phyloP scores from a whole-genome alignment of 225 moss, liverwort and hornwort species.

The Physcomitrium patens region DNA sequence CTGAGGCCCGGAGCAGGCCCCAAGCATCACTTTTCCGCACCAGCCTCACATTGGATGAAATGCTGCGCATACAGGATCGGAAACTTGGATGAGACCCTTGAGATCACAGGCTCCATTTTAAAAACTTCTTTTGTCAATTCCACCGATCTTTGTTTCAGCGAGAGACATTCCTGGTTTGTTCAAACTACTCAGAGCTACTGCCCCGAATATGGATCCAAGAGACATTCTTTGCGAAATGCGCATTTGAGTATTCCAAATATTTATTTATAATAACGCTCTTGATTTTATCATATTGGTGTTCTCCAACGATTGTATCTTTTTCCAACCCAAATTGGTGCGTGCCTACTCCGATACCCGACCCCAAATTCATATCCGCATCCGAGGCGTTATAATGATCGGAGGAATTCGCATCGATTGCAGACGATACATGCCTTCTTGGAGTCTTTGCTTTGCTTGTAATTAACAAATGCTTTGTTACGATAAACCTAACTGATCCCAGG shows the following conservation, averaged over 20 bases:
- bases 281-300: not conserved
- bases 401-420: not conserved
- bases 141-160: constrained; percentile 27
- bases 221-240: constrained; percentile 67
- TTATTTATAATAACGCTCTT: not conserved
- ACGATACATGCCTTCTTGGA: not conserved
- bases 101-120: constrained; percentile 16
- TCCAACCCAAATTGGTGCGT: not conserved
- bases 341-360: not conserved
- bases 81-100: too few species aligned
- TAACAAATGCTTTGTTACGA: constrained; percentile 4
- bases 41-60: too few species aligned
- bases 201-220: constrained; percentile 53
- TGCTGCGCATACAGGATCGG: too few species aligned
- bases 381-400: not conserved
- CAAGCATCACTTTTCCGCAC: too few species aligned
- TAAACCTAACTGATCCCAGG: not conserved
- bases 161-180: constrained; percentile 41
- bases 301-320: constrained; percentile 29
- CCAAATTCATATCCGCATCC: constrained; percentile 3
- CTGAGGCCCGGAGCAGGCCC: too few species aligned
- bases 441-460: not conserved
- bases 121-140: constrained; percentile 10
- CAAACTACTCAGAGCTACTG: constrained; percentile 46
- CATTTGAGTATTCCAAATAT: not conserved